These are phyloP conservation scores for Andrographis paniculata DNA, from an alignment of 305 asterid species.

Conservation along the genomic window DNA sequence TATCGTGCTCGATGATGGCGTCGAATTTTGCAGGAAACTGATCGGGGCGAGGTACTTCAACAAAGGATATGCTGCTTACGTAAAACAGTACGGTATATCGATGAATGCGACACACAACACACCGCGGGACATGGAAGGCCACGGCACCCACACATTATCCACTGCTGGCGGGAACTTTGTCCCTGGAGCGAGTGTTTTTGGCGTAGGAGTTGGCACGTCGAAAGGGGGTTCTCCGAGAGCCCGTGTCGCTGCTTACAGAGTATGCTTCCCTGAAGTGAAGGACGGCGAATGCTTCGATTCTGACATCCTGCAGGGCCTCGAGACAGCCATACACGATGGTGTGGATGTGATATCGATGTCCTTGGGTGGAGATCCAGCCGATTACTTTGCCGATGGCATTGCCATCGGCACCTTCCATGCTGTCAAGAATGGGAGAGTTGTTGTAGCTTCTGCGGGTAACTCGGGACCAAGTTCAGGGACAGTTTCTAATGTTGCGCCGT, in stretches of 20 bases:
- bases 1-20: no score
- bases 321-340: constrained; percentile 47
- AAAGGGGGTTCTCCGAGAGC: constrained; percentile 69
- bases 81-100: constrained; percentile 1
- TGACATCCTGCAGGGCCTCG: constrained; percentile 43
- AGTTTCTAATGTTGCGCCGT: constrained; percentile 50
- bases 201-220: constrained; percentile 51
- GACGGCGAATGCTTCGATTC: constrained; percentile 34
- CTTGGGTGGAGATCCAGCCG: constrained; percentile 28
- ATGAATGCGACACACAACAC: constrained; percentile 16
- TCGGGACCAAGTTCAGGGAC: constrained; percentile 28
- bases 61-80: constrained; percentile 28
- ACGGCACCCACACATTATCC: constrained; percentile 66
- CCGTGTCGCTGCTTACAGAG: constrained; percentile 51
- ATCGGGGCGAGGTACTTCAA: constrained; percentile 60
- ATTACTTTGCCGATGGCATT: constrained; percentile 28
- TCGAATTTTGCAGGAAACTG: constrained; percentile 40
- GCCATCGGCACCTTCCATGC: constrained; percentile 60
- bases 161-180: constrained; percentile 63
- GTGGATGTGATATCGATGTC: constrained; percentile 56
- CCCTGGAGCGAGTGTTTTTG: constrained; percentile 40
- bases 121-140: constrained; percentile 41
- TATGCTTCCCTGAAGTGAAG: constrained; percentile 32
- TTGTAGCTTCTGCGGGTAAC: constrained; percentile 59
- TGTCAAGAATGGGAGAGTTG: constrained; percentile 33